phyloP scores from a whole-genome alignment of 2,329 filamentous ascomycete species.

The Tolypocladium guangdongense region DNA sequence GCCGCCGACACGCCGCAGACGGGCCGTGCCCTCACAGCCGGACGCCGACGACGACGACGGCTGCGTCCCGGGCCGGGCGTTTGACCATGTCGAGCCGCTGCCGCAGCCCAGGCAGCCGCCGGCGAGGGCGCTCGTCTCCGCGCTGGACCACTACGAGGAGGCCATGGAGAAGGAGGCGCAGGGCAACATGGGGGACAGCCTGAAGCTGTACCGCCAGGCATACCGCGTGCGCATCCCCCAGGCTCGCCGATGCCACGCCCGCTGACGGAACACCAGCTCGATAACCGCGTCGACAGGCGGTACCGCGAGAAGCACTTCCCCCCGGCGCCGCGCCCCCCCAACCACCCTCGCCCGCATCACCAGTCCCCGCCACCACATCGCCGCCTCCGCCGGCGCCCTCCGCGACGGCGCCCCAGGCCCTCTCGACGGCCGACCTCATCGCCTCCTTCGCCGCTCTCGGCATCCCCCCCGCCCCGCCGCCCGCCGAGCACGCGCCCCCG shows the following conservation, averaged over 20 bases:
- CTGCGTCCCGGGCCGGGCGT: conserved; percentile 5
- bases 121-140: conserved; percentile 51
- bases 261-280: conserved; percentile 45
- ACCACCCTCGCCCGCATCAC: conserved; percentile 14
- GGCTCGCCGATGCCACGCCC: no score
- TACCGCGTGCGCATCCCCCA: conserved; percentile 54
- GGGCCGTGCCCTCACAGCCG: not conserved
- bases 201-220: conserved; percentile 79
- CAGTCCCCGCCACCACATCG: conserved; percentile 4
- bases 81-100: conserved; percentile 5
- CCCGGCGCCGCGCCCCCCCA: conserved; percentile 39
- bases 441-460: conserved; percentile 59
- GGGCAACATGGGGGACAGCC: conserved; percentile 79
- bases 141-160: conserved; percentile 84
- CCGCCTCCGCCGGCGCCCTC: conserved; percentile 19
- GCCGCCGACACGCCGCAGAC: not conserved
- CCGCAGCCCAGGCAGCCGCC: conserved; percentile 4
- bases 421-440: conserved; percentile 59
- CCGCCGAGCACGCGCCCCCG: conserved; percentile 59
- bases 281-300: conserved; percentile 68
- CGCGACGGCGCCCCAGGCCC: conserved; percentile 24
- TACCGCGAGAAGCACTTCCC: conserved; percentile 93
- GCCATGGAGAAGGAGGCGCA: conserved; percentile 81
- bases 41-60: conserved; percentile 5
- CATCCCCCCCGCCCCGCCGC: conserved; percentile 57